Conservation (phyloP, 805 yeast species). For the Starmerella etchellsii region DNA sequence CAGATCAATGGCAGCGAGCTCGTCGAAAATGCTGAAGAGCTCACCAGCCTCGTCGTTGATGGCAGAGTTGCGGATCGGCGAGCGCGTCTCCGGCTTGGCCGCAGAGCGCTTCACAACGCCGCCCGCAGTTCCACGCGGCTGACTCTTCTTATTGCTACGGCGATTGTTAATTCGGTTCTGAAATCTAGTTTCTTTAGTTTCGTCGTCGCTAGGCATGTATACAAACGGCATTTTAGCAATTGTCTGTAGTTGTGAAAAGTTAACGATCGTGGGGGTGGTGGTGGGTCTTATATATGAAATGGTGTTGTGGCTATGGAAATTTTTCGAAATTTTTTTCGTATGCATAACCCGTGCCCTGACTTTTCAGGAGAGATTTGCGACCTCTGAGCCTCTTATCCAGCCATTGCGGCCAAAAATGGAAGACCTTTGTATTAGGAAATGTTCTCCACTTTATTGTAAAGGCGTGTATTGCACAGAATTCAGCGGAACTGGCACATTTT, state of each 20-base stretch:
- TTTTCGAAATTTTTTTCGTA: conserved; percentile 18
- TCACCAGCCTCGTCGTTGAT: conserved; percentile 22
- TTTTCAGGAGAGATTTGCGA: too few species aligned
- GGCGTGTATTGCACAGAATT: too few species aligned
- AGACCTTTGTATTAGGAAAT: too few species aligned
- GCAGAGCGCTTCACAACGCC: conserved; percentile 11
- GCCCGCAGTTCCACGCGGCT: not conserved
- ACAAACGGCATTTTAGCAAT: conserved; percentile 22
- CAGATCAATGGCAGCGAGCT: conserved; percentile 21
- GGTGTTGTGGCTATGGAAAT: conserved; percentile 1
- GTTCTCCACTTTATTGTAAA: too few species aligned
- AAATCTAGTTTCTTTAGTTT: conserved; percentile 7
- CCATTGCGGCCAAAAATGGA: too few species aligned
- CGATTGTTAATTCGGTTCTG: conserved; percentile 9
- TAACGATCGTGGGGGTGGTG: not conserved
- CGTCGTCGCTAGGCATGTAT: conserved; percentile 23
- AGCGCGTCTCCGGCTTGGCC: conserved; percentile 2
- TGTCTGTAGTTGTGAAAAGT: not conserved
- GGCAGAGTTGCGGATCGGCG: conserved; percentile 12
- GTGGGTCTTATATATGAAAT: conserved; percentile 7
- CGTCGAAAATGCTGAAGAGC: conserved; percentile 20
- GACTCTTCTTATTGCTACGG: conserved; percentile 6
- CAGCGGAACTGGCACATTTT: too few species aligned
- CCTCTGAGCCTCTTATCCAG: too few species aligned
- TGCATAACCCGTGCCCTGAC: too few species aligned